A percentile compares a stretch with the other conserved stretches of the same genome.
Conservation (phyloP, 2,329 filamentous ascomycete genomes). For the Calycina marina region DNA sequence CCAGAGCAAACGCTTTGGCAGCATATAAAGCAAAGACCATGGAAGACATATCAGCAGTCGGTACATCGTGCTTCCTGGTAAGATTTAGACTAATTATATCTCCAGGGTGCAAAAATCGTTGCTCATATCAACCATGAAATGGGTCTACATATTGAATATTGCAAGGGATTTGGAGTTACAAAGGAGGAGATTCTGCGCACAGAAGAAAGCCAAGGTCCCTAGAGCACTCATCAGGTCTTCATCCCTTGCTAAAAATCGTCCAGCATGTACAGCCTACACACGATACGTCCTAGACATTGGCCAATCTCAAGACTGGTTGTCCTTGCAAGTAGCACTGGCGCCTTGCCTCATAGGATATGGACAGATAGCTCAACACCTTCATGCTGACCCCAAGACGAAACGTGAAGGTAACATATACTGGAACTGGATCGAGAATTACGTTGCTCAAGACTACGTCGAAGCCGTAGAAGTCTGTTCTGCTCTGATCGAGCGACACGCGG, state of each 20-base stretch:
- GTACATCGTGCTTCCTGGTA: not conserved
- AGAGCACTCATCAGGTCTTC: not conserved
- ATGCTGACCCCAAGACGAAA: conserved; percentile 44
- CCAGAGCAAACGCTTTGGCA: conserved; percentile 70
- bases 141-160: conserved; percentile 69
- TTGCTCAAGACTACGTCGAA: conserved; percentile 61
- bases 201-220: conserved; percentile 57
- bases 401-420: conserved; percentile 62
- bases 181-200: conserved; percentile 56
- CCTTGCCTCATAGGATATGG: conserved; percentile 87
- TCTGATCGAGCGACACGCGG: conserved; percentile 60
- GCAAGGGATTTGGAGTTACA: conserved; percentile 63
- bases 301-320: conserved; percentile 75
- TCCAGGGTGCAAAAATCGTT: conserved; percentile 53
- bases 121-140: conserved; percentile 68
- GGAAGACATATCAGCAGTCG: conserved; percentile 54
- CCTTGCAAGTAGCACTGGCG: conserved; percentile 68
- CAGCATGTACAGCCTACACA: conserved; percentile 68
- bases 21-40: conserved; percentile 72
- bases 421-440: conserved; percentile 85
- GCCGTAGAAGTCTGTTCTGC: conserved; percentile 61
- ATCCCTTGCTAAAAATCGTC: conserved; percentile 2
- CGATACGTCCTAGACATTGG: conserved; percentile 81
- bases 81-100: conserved; percentile 1
- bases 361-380: conserved; percentile 58